Conservation (phyloP, 768 basidiomycete genomes). For the Cystobasidium tubakii region DNA sequence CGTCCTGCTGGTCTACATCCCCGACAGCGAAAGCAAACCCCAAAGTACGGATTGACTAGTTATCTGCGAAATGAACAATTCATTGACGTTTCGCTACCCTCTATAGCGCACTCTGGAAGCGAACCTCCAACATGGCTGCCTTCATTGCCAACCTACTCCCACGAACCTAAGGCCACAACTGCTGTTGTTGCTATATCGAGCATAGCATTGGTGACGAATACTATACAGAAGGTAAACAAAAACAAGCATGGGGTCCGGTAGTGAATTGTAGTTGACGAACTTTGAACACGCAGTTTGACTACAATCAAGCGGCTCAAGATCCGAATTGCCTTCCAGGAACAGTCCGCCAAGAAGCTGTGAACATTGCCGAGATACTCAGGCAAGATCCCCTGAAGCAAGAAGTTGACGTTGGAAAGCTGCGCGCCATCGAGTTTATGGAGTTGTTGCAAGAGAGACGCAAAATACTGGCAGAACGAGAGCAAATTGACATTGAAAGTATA, state of each 20-base stretch:
- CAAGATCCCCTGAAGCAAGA: constrained; percentile 1
- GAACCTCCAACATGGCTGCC: constrained; percentile 69
- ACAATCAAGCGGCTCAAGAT: constrained; percentile 6
- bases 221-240: constrained; percentile 62
- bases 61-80: too few relatives aligned
- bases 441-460: constrained; percentile 16
- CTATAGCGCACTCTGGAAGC: not conserved
- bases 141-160: constrained; percentile 52
- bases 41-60: not conserved
- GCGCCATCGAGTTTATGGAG: constrained; percentile 26
- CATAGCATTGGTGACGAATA: constrained; percentile 67
- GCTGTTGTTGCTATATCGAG: constrained; percentile 65
- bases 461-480: constrained; percentile 42
- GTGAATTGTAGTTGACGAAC: too few relatives aligned
- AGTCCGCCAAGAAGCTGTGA: not conserved
- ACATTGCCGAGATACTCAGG: not conserved
- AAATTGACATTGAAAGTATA: constrained; percentile 57
- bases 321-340: not conserved
- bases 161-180: constrained; percentile 62
- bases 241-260: not conserved
- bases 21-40: not conserved
- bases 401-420: constrained; percentile 9
- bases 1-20: constrained; percentile 43
- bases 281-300: constrained; percentile 15
- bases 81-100: not conserved